Percentiles rank a stretch among this genome's conserved stretches.
These are phyloP conservation scores for Sanghuangporus sanghuang DNA, from an alignment of 1,284 basidiomycete genomes.

Conservation along the genomic window DNA sequence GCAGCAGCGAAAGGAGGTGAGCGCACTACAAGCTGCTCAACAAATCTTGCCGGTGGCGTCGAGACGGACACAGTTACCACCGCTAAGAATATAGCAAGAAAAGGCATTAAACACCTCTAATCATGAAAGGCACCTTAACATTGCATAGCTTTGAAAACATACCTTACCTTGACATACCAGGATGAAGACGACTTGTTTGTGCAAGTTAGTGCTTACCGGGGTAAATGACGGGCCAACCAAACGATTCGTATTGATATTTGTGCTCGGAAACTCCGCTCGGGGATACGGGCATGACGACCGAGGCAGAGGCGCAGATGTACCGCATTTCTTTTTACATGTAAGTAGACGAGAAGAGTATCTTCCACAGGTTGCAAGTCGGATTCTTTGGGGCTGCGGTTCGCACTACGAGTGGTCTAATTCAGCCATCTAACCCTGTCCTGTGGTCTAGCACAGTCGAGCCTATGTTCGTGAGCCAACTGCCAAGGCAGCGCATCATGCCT, in stretches of 20 bases:
- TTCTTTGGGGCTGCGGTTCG: neutral
- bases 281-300: too few relatives aligned
- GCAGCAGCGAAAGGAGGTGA: neutral
- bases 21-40: neutral
- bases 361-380: neutral
- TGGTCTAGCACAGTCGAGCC: neutral
- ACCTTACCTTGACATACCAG: neutral
- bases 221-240: too few relatives aligned
- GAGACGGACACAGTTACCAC: neutral
- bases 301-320: too few relatives aligned
- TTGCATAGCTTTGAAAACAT: too few relatives aligned
- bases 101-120: neutral
- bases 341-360: neutral
- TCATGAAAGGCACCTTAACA: too few relatives aligned
- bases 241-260: too few relatives aligned
- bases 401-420: neutral
- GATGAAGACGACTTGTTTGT: neutral
- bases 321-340: too few relatives aligned
- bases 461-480: too few relatives aligned
- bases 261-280: too few relatives aligned
- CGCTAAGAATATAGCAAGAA: neutral
- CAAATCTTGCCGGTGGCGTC: constrained; percentile 1
- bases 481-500: too few relatives aligned
- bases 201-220: too few relatives aligned
- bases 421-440: neutral